These are phyloP conservation scores for Geosiphon pyriformis DNA, from an alignment of 192 early-diverging fungal genomes.

Conservation along the genomic window DNA sequence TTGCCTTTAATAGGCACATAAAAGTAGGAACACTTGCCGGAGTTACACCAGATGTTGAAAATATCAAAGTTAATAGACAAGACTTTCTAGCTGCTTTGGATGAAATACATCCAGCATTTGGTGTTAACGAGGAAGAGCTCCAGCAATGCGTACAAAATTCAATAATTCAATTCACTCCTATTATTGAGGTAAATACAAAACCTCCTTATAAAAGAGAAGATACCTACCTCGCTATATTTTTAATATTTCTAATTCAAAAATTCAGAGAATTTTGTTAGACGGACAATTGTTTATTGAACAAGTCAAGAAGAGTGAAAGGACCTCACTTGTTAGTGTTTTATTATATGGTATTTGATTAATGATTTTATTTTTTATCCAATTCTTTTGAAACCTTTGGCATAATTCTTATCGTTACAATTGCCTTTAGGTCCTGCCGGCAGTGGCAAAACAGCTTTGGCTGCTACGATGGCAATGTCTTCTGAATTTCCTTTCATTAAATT, in stretches of 20 bases:
- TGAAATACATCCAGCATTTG: slow-evolving; percentile 92
- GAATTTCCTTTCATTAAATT: slow-evolving; percentile 97
- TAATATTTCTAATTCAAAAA: slow-evolving; percentile 20
- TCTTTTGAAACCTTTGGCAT: no score
- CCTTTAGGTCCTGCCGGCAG: slow-evolving; percentile 57
- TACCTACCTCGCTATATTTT: background rate
- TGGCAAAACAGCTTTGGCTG: slow-evolving; percentile 95
- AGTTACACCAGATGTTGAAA: slow-evolving; percentile 77
- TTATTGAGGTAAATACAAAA: slow-evolving; percentile 31
- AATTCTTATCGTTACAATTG: background rate
- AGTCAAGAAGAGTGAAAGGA: slow-evolving; percentile 72
- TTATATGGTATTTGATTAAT: slow-evolving; percentile 56
- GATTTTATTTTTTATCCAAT: background rate
- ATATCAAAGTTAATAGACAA: slow-evolving; percentile 77
- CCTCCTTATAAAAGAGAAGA: no score
- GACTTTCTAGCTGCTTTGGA: slow-evolving; percentile 89
- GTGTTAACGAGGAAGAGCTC: slow-evolving; percentile 87
- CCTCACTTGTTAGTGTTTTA: slow-evolving; percentile 87
- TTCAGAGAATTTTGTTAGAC: slow-evolving; percentile 54
- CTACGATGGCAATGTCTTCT: slow-evolving; percentile 84
- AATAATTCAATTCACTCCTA: slow-evolving; percentile 70
- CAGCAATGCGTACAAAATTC: slow-evolving; percentile 78
- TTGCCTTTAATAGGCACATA: slow-evolving; percentile 94
- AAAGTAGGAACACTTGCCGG: slow-evolving; percentile 84
- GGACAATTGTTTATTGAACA: slow-evolving; percentile 60